Evolutionary conservation across 2,329 filamentous ascomycete genomes (phyloP), one percentile per base, ranked within the genome.

Genomic region (Ophiosphaerella herpotricha): DNA sequence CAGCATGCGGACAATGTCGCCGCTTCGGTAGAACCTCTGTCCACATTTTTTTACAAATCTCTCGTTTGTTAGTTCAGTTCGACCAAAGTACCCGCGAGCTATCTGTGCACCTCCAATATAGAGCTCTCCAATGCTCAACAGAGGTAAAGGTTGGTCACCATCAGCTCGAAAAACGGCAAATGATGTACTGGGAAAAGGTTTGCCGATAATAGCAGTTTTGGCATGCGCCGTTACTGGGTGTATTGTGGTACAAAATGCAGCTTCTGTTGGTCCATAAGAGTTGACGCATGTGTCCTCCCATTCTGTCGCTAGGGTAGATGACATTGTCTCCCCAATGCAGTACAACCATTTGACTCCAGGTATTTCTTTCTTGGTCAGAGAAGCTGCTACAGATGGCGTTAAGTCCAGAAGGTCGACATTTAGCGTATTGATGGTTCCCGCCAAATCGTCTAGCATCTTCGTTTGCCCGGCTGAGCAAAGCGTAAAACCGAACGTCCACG

Each of bases 21-120:
- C 73, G 44, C 62, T 73, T 42, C 66, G 72, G 48, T 75, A 75
- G 50, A 73, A 68, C 24, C 65, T 62, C 35, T 70, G 65, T 1
- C 66, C 66, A 46, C 61, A 57, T 29, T 54, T 56, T 7, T 48
- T 45, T 7, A 74, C 57, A 35, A 75, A 75, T 26, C 54, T 60
- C 5, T 71, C 58, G 4, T 57, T 48, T 2, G 69, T 73, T 7
- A 74, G 62, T 36, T 63, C 52, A 7, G 57, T 6, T 16, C 71
- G 73, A 34, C 73, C 66, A 46, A 76, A 63, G 46, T 80, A 80
- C 11, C 74, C 77, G 34, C 74, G 63, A 14, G 77, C 77, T 4
- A 80, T 61, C 54, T 79, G 77, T 8, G 72, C 64, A 9, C 78
- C 78, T 35, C 75, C 75, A 39, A 80, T 76, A 39, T 74, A 77